Evolutionary conservation across 371 early-diverging fungal genomes (phyloP), one percentile per base, ranked within the genome.

Genomic region (Mucor piriformis): DNA sequence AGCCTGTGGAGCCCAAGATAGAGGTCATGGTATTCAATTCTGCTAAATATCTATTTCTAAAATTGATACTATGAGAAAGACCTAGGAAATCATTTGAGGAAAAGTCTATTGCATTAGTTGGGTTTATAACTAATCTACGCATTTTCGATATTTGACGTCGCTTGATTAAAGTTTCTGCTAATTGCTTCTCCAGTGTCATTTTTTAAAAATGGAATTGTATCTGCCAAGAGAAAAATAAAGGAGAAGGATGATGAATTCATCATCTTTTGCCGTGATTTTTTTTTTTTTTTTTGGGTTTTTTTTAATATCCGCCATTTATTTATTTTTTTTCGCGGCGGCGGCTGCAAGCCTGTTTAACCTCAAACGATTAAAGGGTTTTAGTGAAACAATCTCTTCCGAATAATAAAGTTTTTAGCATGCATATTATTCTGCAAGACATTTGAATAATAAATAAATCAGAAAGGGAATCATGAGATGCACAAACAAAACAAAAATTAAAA

Each of bases 71-170:
- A 21, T 81, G 73, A 29, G 92, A 81, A 4, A 93, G 78, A 0
- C 91, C 91, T 2, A 93, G 70, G 73, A 91, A 93, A 64, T 93
- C 92, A 72, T 93, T 93, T 46, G 91, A 91, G 20, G 88, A 84
- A 67, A 93, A 93, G 64, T 93, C 93, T 25, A 81, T 72, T 24
- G 71, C 62, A 34, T 61, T 44, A 12, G 60, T 21, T 27, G 63
- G 66, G 50, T 77, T 81, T 33, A 76, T 68, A 6, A 77, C 74
- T 10, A 81, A 69, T 50, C 69, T 61, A 27, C 80, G 73, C 16
- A 76, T 44, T 58, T 76, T 79, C 3, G 73, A 71, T 57, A 74
- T 76, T 18, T 71, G 66, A 21, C 69, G 73, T 50, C 80, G 68
- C 51, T 68, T 69, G 10, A 54, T 33, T 33, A 79, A 59, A 10